Conservation (phyloP, 805 yeast species). For the Schwanniomyces occidentalis region DNA sequence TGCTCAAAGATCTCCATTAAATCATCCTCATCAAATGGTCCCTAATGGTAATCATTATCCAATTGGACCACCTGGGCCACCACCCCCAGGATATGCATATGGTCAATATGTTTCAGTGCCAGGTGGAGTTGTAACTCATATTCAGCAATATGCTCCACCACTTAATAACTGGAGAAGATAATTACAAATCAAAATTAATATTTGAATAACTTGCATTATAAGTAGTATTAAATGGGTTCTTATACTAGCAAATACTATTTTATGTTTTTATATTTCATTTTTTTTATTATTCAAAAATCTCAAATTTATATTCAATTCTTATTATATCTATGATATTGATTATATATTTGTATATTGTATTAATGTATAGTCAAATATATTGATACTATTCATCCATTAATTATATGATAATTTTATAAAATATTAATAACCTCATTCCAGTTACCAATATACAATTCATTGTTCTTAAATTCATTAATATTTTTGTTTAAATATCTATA, state of each 20-base stretch:
- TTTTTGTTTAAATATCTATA: background rate
- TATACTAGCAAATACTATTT: no score
- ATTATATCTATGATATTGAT: background rate
- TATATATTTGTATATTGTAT: no score
- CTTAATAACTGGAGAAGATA: conserved; percentile 28
- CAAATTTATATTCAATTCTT: background rate
- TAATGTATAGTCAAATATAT: no score
- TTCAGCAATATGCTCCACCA: conserved; percentile 17
- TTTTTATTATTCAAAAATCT: background rate
- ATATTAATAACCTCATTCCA: conserved; percentile 9
- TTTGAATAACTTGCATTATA: no score
- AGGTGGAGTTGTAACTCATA: conserved; percentile 25
- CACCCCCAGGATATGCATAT: conserved; percentile 39
- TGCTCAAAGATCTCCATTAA: conserved; percentile 7
- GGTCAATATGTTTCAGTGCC: conserved; percentile 38
- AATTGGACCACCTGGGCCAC: conserved; percentile 25
- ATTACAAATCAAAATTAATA: no score
- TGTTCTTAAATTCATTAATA: background rate
- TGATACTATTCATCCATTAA: no score
- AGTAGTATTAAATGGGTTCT: no score
- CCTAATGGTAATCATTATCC: conserved; percentile 16
- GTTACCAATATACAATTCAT: conserved; percentile 6
- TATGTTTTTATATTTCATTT: background rate
- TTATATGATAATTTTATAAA: conserved; percentile 1
- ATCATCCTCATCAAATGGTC: conserved; percentile 13